Base-by-base conservation (phyloP, 2,329 filamentous ascomycete genomes). In the Blumeriella jaapii region DNA sequence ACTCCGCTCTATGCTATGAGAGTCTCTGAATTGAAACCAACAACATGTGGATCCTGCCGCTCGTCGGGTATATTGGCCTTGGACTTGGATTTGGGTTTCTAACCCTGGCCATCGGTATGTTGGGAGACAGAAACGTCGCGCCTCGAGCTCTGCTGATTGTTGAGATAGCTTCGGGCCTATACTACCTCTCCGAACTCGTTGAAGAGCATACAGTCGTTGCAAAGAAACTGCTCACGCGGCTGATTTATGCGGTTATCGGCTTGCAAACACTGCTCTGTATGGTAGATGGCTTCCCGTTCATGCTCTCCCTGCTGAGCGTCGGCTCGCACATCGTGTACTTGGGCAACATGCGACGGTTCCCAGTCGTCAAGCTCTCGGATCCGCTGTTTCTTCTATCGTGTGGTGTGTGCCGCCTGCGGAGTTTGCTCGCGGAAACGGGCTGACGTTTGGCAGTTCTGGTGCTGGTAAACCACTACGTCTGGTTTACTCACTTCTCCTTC, bases 101-200 rank as follows among this genome's bases (percentile, higher is more conserved):
- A 48, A 96, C 91, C 13, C 69, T 98, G 42, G 86, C 89, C 38
- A 96, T 98, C 55, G 82, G 82, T 84, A 69, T 29, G 61, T 55
- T 31, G 26, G 16, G n/a, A n/a, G n/a, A n/a, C n/a, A 24, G 31
- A 18, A 11, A 34, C 11, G 11, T 19, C 10, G 22, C 8, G 19
- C 29, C n/a, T 35, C 24, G 20, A 29, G 22, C 34, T 12, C 48
- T 34, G 38, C 34, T 22, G 25, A 35, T 27, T 30, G 17, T 39
- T 18, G 32, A 6, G 41, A 30, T 53, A 84, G 91, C 91, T 24
- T 95, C 86, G n/a, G 91, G 91, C 23, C 76, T 98, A 16, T 98
- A 98, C 65, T 98, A 98, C 59, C 79, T 98, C 35, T 95, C 89
- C 15, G 91, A 98, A 60, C 77, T 96, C 10, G 91, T 98, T 42